Conservation (phyloP, 2,329 filamentous ascomycete species). For the Arthrobotrys iridis region DNA sequence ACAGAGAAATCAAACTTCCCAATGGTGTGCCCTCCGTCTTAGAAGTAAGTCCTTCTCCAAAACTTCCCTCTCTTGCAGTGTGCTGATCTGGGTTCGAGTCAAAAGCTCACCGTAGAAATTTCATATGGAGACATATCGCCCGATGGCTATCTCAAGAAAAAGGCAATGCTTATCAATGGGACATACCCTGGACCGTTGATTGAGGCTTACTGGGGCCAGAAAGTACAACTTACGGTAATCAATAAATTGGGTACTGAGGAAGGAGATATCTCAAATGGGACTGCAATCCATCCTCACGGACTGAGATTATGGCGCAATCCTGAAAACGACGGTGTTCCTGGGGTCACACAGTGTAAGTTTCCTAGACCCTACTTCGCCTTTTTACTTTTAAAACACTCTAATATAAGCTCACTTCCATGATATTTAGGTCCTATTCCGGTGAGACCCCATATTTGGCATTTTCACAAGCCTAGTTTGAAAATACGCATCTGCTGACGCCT, state of each 20-base stretch:
- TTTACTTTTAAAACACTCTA: too few relatives aligned
- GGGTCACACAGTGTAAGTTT: conserved; percentile 64
- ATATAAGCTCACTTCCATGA: background rate
- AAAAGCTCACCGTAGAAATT: conserved; percentile 12
- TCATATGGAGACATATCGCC: conserved; percentile 62
- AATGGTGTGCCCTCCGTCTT: too few relatives aligned
- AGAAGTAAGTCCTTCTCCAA: background rate
- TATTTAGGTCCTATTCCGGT: conserved; percentile 61
- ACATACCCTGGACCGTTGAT: conserved; percentile 74
- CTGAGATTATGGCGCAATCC: conserved; percentile 58
- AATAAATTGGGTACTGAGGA: conserved; percentile 4
- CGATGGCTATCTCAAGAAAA: conserved; percentile 65
- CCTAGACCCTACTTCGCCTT: background rate
- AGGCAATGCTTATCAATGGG: conserved; percentile 69
- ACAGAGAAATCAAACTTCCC: background rate
- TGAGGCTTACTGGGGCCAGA: conserved; percentile 70
- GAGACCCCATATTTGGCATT: too few relatives aligned
- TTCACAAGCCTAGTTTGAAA: too few relatives aligned
- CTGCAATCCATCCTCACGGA: conserved; percentile 22
- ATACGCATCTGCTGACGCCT: background rate
- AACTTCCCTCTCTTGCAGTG: background rate
- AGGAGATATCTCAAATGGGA: conserved; percentile 18
- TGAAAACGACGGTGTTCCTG: conserved; percentile 68
- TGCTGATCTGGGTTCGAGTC: background rate
- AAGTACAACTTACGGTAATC: conserved; percentile 52